Conservation (phyloP, 805 yeast species). For the Myxozyma melibiosi region DNA sequence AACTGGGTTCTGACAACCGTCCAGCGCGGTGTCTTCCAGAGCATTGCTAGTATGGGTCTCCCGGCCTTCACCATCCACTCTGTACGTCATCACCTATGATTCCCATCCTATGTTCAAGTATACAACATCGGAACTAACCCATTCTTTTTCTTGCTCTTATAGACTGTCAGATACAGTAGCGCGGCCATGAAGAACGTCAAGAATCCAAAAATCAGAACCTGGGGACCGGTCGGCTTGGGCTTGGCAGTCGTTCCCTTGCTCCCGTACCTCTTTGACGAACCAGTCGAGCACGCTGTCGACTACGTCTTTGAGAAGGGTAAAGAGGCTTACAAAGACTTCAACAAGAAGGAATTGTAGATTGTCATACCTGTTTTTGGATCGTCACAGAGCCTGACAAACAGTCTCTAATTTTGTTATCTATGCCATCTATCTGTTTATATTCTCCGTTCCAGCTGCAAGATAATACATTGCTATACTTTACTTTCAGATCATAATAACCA, state of each 20-base stretch:
- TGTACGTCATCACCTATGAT: conserved; percentile 7
- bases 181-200: conserved; percentile 58
- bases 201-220: conserved; percentile 53
- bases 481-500: background rate
- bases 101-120: too few species aligned
- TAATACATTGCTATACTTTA: background rate
- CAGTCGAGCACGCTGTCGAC: conserved; percentile 72
- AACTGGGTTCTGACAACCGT: conserved; percentile 69
- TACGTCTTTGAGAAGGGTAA: conserved; percentile 51
- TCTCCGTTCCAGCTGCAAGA: background rate
- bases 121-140: too few species aligned
- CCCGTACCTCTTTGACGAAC: conserved; percentile 80
- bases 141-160: too few species aligned
- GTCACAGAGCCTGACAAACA: too few species aligned
- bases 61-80: conserved; percentile 86
- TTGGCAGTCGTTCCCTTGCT: conserved; percentile 73
- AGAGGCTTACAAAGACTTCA: conserved; percentile 22
- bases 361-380: background rate
- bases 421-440: too few species aligned
- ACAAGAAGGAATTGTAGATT: conserved; percentile 23
- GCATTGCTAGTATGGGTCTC: conserved; percentile 81
- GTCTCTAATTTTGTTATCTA: background rate
- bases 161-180: conserved; percentile 66
- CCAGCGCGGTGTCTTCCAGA: conserved; percentile 78
- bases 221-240: conserved; percentile 81